Percentiles rank a stretch among this genome's conserved stretches.
phyloP scores from a whole-genome alignment of 352 stramenopile genomes.

The Pythium oligandrum region DNA sequence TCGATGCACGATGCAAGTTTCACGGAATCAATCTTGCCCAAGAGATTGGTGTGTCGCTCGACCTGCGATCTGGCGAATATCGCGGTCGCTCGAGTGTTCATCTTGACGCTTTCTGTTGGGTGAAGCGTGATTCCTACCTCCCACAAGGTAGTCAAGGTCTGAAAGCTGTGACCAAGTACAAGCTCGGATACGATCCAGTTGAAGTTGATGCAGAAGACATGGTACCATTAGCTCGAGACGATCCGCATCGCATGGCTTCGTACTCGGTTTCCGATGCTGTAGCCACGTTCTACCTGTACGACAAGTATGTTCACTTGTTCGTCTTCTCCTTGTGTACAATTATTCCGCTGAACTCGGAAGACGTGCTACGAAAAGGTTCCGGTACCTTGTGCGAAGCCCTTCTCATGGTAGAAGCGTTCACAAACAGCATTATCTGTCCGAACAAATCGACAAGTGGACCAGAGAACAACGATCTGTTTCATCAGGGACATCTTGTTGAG shows the following conservation, averaged over 20 bases:
- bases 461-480: constrained; percentile 53
- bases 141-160: constrained; percentile 97
- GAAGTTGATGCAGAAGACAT: constrained; percentile 99
- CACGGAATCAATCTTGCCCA: constrained; percentile 90
- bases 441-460: constrained; percentile 95
- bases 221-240: constrained; percentile 91
- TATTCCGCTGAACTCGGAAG: constrained; percentile 96
- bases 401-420: constrained; percentile 98
- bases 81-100: constrained; percentile 92
- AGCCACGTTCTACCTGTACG: constrained; percentile 99
- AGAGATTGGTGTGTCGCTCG: constrained; percentile 82
- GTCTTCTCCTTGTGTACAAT: constrained; percentile 99
- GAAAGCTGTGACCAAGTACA: constrained; percentile 99
- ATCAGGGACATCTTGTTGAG: constrained; percentile 96
- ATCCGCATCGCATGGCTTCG: constrained; percentile 96
- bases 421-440: constrained; percentile 95
- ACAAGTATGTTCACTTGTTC: constrained; percentile 99
- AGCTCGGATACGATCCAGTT: constrained; percentile 98
- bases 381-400: constrained; percentile 98
- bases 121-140: constrained; percentile 99
- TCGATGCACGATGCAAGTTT: constrained; percentile 90
- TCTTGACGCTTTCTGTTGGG: constrained; percentile 99
- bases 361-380: constrained; percentile 95
- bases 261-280: constrained; percentile 99
- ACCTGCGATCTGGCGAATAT: constrained; percentile 87